These are phyloP conservation scores for Ochromonas danica DNA, from an alignment of 108 stramenopile genomes.

Conservation along the genomic window DNA sequence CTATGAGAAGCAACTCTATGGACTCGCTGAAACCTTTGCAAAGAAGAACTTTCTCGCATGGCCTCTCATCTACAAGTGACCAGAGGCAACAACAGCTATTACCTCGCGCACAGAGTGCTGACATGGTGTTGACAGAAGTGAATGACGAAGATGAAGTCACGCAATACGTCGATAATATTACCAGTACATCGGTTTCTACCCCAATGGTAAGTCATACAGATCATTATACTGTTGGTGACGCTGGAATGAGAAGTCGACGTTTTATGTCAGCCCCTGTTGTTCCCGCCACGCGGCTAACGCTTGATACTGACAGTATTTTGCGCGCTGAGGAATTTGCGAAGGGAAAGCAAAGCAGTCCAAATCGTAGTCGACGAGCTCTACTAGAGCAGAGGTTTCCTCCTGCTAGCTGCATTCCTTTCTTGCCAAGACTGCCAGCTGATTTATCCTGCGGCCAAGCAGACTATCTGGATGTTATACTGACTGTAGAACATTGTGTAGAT, in stretches of 20 bases:
- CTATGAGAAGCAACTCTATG: neutral
- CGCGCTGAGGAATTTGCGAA: neutral
- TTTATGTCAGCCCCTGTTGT: too few relatives aligned
- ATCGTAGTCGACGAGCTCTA: neutral
- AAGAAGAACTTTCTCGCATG: neutral
- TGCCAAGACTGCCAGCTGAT: neutral
- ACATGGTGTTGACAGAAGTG: neutral
- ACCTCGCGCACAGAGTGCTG: neutral
- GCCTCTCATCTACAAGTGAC: neutral
- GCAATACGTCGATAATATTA: too few relatives aligned
- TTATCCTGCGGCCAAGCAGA: neutral
- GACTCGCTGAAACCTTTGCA: neutral
- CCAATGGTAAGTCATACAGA: too few relatives aligned
- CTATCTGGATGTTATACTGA: neutral
- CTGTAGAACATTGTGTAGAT: neutral
- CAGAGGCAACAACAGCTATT: neutral
- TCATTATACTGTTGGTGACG: neutral
- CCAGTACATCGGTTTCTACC: too few relatives aligned
- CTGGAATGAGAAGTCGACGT: too few relatives aligned
- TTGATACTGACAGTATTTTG: too few relatives aligned
- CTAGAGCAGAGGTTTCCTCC: neutral
- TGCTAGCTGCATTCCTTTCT: neutral
- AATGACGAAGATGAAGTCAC: too few relatives aligned
- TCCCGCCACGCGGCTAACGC: too few relatives aligned
- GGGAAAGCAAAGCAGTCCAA: neutral